Evolutionary conservation across 2,329 filamentous ascomycete genomes (phyloP), one percentile per base, ranked within the genome.

Genomic region (Neonectria coccinea): DNA sequence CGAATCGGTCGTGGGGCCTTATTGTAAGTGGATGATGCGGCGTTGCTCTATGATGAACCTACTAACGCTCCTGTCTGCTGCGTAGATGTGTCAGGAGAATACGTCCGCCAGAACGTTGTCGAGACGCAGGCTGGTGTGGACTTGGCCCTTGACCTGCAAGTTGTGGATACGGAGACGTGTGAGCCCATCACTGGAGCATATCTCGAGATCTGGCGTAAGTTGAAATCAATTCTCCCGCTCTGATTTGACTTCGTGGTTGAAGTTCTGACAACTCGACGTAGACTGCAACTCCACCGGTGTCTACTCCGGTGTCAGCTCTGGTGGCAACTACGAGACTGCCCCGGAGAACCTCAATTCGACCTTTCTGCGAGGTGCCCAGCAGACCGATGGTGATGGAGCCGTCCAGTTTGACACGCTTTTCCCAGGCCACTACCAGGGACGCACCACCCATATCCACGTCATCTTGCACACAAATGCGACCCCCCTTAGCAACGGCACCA

Each of bases 401-500:
- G 78, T 73, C 2, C 74, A 79, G 59, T 83, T 82, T 69, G 74
- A 79, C 60, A 78, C 79, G 51, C 70, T 82, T 62, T 79, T 82
- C 73, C 81, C 81, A 1, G 80, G 81, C n/a, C 79, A 83, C 68
- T 82, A 82, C 71, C 69, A 64, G 25, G 78, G 78, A 22, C 80
- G 81, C 44, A 72, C 81, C n/a, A 77, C 74, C 8, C 81, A 83
- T 69, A 55, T 56, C 9, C 59, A 62, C 59, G 59, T 62, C 25
- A 22, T 56, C 8, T 44, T 55, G 52, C 59, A 60, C 16, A 20
- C 48, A n/a, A 52, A 65, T n/a, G 73, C 75, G 9, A 74, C 73
- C 12, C 70, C 81, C 16, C 78, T 82, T 52, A 64, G 78, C 57
- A 87, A 87, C 77, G 79, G 80, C 68, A 87, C 85, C 62, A 78